Evolutionary conservation across 1,284 basidiomycete species (phyloP).

Genomic region (Sporisorium iseilematis-ciliati): DNA sequence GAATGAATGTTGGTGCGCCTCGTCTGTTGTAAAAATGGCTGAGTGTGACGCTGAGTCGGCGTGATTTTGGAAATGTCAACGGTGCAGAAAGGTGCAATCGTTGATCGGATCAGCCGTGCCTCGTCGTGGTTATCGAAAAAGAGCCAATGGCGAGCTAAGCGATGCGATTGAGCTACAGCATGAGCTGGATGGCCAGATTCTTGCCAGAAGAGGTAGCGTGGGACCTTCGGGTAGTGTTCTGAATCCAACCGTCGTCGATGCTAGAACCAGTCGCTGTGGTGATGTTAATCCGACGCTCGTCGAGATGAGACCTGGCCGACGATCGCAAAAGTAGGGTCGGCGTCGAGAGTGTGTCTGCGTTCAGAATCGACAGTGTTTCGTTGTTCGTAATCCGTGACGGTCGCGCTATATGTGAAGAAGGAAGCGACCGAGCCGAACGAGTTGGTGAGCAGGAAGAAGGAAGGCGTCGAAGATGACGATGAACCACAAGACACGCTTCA

Average conservation of each 20-base stretch:
- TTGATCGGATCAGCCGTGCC: background rate
- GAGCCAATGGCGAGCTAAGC: background rate
- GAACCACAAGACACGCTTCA: no score
- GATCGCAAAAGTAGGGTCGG: background rate
- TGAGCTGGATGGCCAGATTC: background rate
- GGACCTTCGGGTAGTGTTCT: no score
- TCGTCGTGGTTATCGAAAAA: background rate
- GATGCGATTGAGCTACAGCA: conserved; percentile 1
- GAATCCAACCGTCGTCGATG: background rate
- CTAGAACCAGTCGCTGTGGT: background rate
- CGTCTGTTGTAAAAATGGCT: background rate
- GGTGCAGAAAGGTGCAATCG: background rate
- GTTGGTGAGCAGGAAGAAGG: no score
- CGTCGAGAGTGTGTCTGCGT: background rate
- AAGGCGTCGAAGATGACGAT: no score
- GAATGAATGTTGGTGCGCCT: conserved; percentile 2
- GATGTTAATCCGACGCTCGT: background rate
- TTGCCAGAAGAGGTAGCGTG: background rate
- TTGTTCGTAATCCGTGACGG: no score
- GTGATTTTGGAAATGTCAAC: background rate
- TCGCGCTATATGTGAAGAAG: no score
- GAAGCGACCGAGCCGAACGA: no score
- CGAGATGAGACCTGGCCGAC: background rate
- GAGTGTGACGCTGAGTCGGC: background rate
- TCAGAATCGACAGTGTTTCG: background rate